Percentiles rank a stretch among this genome's conserved stretches.
phyloP scores from a whole-genome alignment of 2,329 filamentous ascomycete genomes.

The Penicillium verrucosum region DNA sequence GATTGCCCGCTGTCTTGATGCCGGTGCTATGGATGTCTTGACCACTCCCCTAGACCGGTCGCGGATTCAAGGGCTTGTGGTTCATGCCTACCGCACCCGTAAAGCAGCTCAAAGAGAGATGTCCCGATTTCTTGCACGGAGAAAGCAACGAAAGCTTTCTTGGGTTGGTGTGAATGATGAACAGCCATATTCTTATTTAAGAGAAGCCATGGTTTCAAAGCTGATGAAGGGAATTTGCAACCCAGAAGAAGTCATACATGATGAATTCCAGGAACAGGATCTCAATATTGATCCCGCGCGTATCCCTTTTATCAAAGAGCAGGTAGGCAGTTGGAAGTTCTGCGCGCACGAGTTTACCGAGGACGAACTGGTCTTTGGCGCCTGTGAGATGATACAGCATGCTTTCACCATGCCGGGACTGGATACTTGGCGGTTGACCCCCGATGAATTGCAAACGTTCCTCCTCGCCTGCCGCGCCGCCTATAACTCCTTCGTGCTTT shows the following conservation, averaged over 20 bases:
- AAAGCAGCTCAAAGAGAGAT: conserved; percentile 73
- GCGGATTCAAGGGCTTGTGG: conserved; percentile 70
- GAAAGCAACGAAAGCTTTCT: conserved; percentile 76
- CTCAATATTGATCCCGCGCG: conserved; percentile 66
- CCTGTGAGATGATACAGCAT: conserved; percentile 87
- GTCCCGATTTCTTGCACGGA: conserved; percentile 66
- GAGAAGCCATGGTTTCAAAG: conserved; percentile 87
- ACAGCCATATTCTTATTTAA: conserved; percentile 81
- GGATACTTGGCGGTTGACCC: conserved; percentile 72
- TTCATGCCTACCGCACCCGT: conserved; percentile 79
- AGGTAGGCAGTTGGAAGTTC: conserved; percentile 79
- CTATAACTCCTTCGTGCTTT: conserved; percentile 96
- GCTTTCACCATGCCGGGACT: conserved; percentile 78
- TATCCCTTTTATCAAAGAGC: conserved; percentile 62
- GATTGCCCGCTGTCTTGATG: conserved; percentile 73
- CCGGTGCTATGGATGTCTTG: conserved; percentile 82
- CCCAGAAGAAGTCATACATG: conserved; percentile 60
- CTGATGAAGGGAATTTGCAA: conserved; percentile 88
- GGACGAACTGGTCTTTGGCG: conserved; percentile 82
- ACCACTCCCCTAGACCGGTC: conserved; percentile 72
- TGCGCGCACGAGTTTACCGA: conserved; percentile 85
- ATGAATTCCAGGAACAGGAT: conserved; percentile 59
- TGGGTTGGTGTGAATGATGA: conserved; percentile 87
- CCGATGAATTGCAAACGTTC: conserved; percentile 81
- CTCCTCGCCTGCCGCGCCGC: conserved; percentile 83